phyloP scores from a whole-genome alignment of 2,329 filamentous ascomycete species.

The Pseudogymnoascus sp. region DNA sequence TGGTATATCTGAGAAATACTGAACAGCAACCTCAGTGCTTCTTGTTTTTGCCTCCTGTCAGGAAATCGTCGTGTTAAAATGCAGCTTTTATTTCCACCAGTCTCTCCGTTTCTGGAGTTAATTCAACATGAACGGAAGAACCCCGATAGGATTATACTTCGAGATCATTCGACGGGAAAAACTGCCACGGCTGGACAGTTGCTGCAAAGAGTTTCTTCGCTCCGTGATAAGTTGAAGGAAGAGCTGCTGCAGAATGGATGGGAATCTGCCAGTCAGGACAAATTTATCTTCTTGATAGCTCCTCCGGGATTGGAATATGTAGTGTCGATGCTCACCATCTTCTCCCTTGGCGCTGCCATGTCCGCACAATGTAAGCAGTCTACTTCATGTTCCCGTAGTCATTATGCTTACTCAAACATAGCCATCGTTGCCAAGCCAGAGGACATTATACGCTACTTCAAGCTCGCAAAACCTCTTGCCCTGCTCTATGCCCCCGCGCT shows the following conservation, averaged over 20 bases:
- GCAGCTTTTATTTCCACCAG: constrained; percentile 13
- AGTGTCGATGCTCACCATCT: constrained; percentile 20
- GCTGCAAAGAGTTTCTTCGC: constrained; percentile 15
- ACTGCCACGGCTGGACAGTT: constrained; percentile 17
- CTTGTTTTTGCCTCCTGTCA: not conserved
- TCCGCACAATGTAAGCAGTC: constrained; percentile 17
- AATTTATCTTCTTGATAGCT: constrained; percentile 18
- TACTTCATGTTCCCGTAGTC: not conserved
- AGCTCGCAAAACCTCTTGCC: constrained; percentile 16
- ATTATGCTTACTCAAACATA: constrained; percentile 14
- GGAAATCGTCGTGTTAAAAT: constrained; percentile 11
- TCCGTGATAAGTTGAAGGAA: constrained; percentile 14
- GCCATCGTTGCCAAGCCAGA: constrained; percentile 19
- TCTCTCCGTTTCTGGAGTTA: constrained; percentile 18
- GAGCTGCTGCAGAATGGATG: constrained; percentile 12
- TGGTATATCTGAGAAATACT: not conserved
- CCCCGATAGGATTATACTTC: constrained; percentile 16
- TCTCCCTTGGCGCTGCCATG: constrained; percentile 17
- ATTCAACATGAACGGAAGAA: constrained; percentile 12
- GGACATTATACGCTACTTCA: constrained; percentile 16
- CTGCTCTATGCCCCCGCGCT: constrained; percentile 16
- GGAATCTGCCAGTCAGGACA: constrained; percentile 11
- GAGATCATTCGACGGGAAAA: constrained; percentile 16
- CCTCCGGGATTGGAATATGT: constrained; percentile 18
- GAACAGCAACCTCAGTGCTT: not conserved